Conservation (phyloP, 83 land plant species). For the Diphasiastrum complanatum region DNA sequence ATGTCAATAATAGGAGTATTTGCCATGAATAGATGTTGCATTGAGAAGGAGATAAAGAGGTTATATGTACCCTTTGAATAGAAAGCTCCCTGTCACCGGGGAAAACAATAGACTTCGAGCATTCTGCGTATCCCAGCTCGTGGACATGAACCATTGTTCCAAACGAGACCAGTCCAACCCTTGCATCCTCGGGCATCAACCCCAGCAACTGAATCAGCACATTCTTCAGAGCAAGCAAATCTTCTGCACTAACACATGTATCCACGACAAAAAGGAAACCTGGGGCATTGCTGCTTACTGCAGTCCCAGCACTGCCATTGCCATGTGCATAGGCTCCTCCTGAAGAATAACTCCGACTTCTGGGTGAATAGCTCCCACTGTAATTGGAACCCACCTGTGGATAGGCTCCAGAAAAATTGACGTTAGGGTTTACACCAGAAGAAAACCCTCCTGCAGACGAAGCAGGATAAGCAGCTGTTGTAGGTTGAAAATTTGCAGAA, state of each 20-base stretch:
- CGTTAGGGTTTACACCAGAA: constrained; percentile 3
- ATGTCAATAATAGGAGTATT: no score
- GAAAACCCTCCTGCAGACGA: constrained; percentile 1
- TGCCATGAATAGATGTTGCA: no score
- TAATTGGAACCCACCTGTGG: neutral
- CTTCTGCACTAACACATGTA: constrained; percentile 45
- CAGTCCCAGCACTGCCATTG: constrained; percentile 29
- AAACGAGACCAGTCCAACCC: constrained; percentile 75
- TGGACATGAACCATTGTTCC: constrained; percentile 69
- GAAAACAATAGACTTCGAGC: constrained; percentile 53
- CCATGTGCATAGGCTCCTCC: constrained; percentile 4
- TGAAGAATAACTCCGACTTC: neutral
- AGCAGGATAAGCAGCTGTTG: neutral
- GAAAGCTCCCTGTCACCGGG: constrained; percentile 73
- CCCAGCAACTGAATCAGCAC: constrained; percentile 51
- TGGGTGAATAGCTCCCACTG: neutral
- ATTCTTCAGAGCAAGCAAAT: constrained; percentile 55
- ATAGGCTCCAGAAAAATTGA: no score
- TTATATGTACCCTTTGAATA: constrained; percentile 49
- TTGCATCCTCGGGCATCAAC: constrained; percentile 61
- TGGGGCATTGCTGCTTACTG: neutral
- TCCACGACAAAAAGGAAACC: constrained; percentile 88
- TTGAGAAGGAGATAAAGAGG: no score
- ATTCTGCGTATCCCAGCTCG: constrained; percentile 59
- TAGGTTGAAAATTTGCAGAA: neutral